Evolutionary conservation across 2,329 filamentous ascomycete genomes (phyloP).

Genomic region (Elsinoe arachidis): DNA sequence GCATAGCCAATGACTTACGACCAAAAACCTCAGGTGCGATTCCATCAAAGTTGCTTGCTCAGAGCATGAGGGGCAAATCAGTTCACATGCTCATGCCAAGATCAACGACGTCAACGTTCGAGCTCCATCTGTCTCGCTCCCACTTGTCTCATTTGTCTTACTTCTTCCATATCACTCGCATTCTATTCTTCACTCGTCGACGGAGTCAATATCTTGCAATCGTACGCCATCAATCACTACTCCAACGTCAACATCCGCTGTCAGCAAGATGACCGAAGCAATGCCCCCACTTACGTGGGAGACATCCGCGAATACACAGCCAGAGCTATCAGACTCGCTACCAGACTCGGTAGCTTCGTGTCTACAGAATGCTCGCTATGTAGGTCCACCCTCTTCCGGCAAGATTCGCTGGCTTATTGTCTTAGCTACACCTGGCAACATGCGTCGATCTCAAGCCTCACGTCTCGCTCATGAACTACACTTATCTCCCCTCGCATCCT

Average conservation of each 20-base stretch:
- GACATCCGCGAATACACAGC: constrained; percentile 60
- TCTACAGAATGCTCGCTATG: constrained; percentile 89
- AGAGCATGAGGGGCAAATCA: not conserved
- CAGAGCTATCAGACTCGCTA: constrained; percentile 58
- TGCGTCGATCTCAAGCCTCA: constrained; percentile 76
- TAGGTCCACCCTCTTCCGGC: constrained; percentile 39
- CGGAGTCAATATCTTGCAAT: not conserved
- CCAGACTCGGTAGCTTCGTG: constrained; percentile 82
- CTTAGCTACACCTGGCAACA: constrained; percentile 87
- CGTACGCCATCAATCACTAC: not conserved
- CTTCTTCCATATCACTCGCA: not conserved
- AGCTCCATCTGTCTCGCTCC: not conserved
- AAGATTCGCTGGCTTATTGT: constrained; percentile 16
- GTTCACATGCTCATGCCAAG: constrained; percentile 3
- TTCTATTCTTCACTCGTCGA: not conserved
- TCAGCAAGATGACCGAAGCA: constrained; percentile 21
- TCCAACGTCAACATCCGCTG: not conserved
- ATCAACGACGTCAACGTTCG: constrained; percentile 9
- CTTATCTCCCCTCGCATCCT: constrained; percentile 59
- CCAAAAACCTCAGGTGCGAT: too few relatives aligned
- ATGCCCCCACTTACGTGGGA: constrained; percentile 27
- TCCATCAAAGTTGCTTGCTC: not conserved
- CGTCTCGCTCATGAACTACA: constrained; percentile 98
- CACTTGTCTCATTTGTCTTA: not conserved
- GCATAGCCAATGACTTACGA: too few relatives aligned